phyloP scores from a whole-genome alignment of 2,329 filamentous ascomycete species.

The Stachybotrys chartarum region DNA sequence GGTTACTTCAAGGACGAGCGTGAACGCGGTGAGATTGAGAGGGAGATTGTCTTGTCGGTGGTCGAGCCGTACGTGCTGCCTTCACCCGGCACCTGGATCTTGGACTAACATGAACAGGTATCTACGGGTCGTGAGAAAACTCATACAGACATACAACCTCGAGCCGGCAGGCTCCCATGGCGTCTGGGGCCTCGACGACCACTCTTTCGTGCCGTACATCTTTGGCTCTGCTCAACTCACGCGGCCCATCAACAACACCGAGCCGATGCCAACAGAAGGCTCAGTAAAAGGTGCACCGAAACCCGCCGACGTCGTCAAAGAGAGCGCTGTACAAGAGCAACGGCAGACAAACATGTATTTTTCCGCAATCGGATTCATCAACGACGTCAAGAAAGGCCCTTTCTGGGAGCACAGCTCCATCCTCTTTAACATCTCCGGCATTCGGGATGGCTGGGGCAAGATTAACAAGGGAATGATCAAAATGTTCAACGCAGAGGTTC shows the following conservation, averaged over 20 bases:
- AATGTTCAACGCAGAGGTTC: constrained; percentile 96
- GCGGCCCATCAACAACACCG: constrained; percentile 58
- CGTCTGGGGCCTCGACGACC: constrained; percentile 98
- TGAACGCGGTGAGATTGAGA: constrained; percentile 53
- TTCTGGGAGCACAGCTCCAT: constrained; percentile 98
- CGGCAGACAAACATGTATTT: constrained; percentile 80
- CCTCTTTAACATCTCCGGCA: constrained; percentile 87
- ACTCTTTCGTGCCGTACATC: constrained; percentile 89
- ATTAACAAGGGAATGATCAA: constrained; percentile 99
- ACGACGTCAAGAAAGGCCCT: constrained; percentile 91
- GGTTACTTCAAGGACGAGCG: constrained; percentile 61
- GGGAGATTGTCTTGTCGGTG: constrained; percentile 72
- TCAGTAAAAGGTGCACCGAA: constrained; percentile 66
- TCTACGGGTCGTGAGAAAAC: constrained; percentile 67
- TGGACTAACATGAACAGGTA: constrained; percentile 46
- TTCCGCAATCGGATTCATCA: constrained; percentile 90
- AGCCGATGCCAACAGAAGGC: constrained; percentile 68
- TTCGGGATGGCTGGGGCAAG: constrained; percentile 92
- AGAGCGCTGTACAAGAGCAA: constrained; percentile 56
- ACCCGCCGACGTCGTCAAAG: constrained; percentile 61
- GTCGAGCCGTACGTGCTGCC: constrained; percentile 65
- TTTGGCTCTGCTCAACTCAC: constrained; percentile 89
- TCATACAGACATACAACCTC: constrained; percentile 86
- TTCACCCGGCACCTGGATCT: background rate
- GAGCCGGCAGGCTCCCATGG: constrained; percentile 95